Evolutionary conservation across 495 filamentous ascomycete genomes (phyloP), one percentile per base, ranked within the genome.

Genomic region (Penicillium paradoxum): DNA sequence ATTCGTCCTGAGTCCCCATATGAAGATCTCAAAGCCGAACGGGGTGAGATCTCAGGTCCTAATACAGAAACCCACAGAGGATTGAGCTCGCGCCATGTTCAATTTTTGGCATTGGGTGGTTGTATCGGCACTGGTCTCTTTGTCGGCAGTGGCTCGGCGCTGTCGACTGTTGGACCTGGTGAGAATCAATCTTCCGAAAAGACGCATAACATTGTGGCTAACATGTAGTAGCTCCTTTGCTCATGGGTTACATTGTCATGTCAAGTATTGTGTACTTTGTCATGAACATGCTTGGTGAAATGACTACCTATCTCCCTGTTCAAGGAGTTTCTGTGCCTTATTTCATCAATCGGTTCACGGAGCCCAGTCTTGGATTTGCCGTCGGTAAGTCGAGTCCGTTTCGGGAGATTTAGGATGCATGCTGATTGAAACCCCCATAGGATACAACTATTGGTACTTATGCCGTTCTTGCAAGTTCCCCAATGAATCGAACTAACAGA

Each of bases 41-140:
- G 48, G 18, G 63, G 63, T 1, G 62, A 64, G 32, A 38, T 65
- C 22, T 33, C 50, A 2, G 51, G 38, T 3, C 51, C 45, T 8
- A 49, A 57, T 44, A 44, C 41, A 3, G 25, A 59, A 6, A 67
- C 67, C 1, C 51, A 70, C 4, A 62, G 67, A 51, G 64, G 67
- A 6, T 43, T 70, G 53, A 60, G 56, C 33, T 64, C 79, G 8
- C 75, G 84, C 14, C 84, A 88, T 63, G 59, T 86, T 14, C 78
- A 78, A 59, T 81, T 88, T 74, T 82, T 88, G 71, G 84, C 83
- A 3, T 70, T 87, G 5, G 86, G 87, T 58, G 86, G 86, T 44
- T 86, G 85, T 17, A 85, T 90, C 58, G 87, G 86, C 13, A 90
- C 86, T 4, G 87, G 85, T 41, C 73, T 90, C 34, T 90, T 91